A percentile compares a stretch with the other conserved stretches of the same genome.
Evolutionary conservation across 164 flowering plant species (phyloP).

Genomic region (Aristolochia californica): DNA sequence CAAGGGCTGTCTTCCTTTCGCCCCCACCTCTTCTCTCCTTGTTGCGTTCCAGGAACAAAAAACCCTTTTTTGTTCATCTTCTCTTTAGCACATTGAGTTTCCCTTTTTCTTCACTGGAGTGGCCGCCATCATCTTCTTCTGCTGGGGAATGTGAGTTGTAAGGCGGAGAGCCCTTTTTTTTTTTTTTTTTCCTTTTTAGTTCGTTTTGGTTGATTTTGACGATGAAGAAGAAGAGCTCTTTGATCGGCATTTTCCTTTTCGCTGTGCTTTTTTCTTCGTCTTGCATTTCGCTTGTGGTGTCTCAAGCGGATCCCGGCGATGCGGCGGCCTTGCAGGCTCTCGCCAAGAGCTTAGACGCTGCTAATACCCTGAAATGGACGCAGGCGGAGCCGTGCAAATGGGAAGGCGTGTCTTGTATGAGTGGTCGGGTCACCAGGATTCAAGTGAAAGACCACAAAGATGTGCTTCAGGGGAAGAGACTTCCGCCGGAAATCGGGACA

Average conservation of each 20-base stretch:
- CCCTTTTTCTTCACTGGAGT: too few relatives aligned
- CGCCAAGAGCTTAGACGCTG: constrained; percentile 5
- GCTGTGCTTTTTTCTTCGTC: neutral
- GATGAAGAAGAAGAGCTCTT: too few relatives aligned
- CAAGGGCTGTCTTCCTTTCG: neutral
- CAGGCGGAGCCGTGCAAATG: constrained; percentile 60
- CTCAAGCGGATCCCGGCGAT: constrained; percentile 3
- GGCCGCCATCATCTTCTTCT: too few relatives aligned
- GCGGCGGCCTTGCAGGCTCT: constrained; percentile 3
- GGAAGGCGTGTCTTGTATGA: constrained; percentile 46
- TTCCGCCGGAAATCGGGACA: constrained; percentile 39
- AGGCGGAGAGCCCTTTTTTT: too few relatives aligned
- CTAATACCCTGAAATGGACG: constrained; percentile 5
- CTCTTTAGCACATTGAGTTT: too few relatives aligned
- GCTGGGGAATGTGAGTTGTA: too few relatives aligned
- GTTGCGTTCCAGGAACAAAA: neutral
- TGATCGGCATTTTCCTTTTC: neutral
- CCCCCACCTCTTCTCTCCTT: neutral
- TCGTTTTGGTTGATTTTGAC: too few relatives aligned
- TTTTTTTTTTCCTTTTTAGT: too few relatives aligned
- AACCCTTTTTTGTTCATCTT: neutral
- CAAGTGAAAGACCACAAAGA: constrained; percentile 43
- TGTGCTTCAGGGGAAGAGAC: constrained; percentile 35
- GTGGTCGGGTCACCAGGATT: constrained; percentile 48
- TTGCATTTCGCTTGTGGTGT: neutral